Conservation (phyloP, 257 asterid genomes). For the Forsythia viridissima region DNA sequence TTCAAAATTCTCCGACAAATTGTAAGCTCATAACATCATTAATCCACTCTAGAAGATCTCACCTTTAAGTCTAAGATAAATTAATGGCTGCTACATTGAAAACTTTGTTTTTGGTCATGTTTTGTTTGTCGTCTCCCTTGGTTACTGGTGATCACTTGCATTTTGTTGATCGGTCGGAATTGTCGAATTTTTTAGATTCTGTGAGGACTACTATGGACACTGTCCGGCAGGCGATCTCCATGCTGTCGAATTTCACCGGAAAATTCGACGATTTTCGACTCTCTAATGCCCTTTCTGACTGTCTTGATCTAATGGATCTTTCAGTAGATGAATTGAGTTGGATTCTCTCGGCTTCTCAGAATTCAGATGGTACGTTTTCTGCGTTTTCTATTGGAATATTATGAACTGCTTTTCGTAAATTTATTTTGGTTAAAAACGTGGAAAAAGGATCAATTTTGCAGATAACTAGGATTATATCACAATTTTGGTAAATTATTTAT, state of each 20-base stretch:
- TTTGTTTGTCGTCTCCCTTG: not conserved
- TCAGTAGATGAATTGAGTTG: conserved; percentile 56
- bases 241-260: conserved; percentile 43
- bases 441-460: too few relatives aligned
- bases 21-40: not conserved
- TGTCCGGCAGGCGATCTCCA: conserved; percentile 38
- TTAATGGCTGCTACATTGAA: conserved; percentile 2
- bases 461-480: too few relatives aligned
- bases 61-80: too few relatives aligned
- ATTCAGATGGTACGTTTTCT: conserved; percentile 34
- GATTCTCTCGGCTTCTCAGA: conserved; percentile 49
- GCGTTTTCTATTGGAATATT: not conserved
- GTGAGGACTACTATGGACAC: conserved; percentile 39
- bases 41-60: conserved; percentile 8
- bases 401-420: too few relatives aligned
- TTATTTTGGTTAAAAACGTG: too few relatives aligned
- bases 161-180: conserved; percentile 15
- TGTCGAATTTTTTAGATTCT: conserved; percentile 44
- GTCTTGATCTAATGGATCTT: conserved; percentile 66
- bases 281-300: conserved; percentile 50
- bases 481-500: too few relatives aligned
- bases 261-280: conserved; percentile 46
- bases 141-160: conserved; percentile 10
- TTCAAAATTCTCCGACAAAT: not conserved
- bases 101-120: not conserved